Base-by-base conservation (phyloP, 179 eudicot species). In the Camellia oleifera region DNA sequence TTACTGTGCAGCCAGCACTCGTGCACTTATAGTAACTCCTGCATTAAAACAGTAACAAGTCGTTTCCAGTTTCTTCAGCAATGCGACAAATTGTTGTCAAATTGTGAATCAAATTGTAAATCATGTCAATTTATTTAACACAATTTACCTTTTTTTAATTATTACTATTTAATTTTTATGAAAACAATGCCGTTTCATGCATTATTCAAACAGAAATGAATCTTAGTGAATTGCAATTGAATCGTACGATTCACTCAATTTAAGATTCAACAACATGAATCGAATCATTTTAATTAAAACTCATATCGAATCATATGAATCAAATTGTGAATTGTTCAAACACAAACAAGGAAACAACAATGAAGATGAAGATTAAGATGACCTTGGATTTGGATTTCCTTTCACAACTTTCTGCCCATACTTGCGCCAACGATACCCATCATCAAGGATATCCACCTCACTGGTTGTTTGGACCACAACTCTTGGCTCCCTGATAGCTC, bases 1-100 rank as follows among this genome's bases (percentile, higher is more conserved):
- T 83, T 48, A 90, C 93, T 0, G 82, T 82, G 86, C 93, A 90
- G 67, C 93, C 90, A 2, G 91, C 72, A 75, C 83, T 84, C 2
- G 93, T 90, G 83, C 93, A 90, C 84, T 90, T 90, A 80, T 90
- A 90, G 84, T 90, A 90, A 67, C 93, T 90, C 93, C 93, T 90
- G 91, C 52, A 81, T 26, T 57, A 50, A 53, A 13, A 20, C 44
- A n/a, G 71, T 3, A 74, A 58, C 62, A 71, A 60, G 3, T 42
- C 5, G 46, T 61, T 20, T 61, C 71, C 4, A 79, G 62, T 63
- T 74, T 26, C 76, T 74, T 68, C 66, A 79, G 56, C 75, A 48
- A 60, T 57, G 42, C 72, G 71, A 76, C 18, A 20, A 20, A 3
- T 18, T 54, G 2, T 32, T 1, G 40, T 32, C 40, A 32, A 32